Base-by-base conservation (phyloP, 768 basidiomycete species). In the Boletus bicolor region DNA sequence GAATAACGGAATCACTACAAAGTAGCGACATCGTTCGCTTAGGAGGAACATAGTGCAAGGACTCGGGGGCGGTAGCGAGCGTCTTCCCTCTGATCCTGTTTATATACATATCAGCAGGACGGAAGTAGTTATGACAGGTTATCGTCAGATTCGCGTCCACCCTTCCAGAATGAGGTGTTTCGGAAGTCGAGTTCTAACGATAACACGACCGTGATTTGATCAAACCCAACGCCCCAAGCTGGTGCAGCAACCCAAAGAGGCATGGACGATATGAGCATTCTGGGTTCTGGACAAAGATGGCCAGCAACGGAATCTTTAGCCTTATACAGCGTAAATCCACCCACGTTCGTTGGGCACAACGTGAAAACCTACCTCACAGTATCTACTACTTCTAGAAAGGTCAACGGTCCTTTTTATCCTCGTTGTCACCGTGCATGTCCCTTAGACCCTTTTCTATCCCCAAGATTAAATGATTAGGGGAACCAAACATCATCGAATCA, bases 1-100 rank as follows among this genome's bases (percentile, higher is more conserved):
- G 52, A 84, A 73, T 21, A 83, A 48, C 4, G 89, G 89, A 48
- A 90, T 76, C 80, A 82, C 80, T 51, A 83, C 81, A 72, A 84
- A 86, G 57, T 73, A 71, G 79, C 85, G 86, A 60, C 84, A 83
- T 0, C 24, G 55, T 11, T n/a, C 24, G 28, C 38, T 56, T 19
- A 59, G 52, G 32, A 44, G 46, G 30, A 34, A 51, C 69, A 71
- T 71, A 5, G 47, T 38, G 5, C 39, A 6, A 24, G 41, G 26
- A 43, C 9, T n/a, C n/a, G 46, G 9, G 34, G 36, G 15, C 6
- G 44, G 9, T 32, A n/a, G 17, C 8, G 15, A 36, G 15, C 10
- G 11, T 5, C 39, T n/a, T 39, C 11, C 21, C 12, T 19, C 1
- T 24, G 32, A 43, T 15, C 24, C 14, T 36, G 34, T 19, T 49